Conservation (phyloP, 257 asterid species). For the Datura wrightii region DNA sequence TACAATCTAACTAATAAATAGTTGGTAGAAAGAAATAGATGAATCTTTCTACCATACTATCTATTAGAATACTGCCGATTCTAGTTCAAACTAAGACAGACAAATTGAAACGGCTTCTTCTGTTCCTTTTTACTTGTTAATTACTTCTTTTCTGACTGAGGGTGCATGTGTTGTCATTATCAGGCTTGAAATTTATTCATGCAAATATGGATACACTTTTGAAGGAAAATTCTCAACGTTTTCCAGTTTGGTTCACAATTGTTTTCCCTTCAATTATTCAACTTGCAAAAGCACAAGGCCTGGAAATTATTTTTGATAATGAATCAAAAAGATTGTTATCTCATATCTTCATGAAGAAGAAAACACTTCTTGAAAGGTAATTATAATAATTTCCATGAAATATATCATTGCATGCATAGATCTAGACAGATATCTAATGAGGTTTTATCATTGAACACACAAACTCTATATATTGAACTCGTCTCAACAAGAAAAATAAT, state of each 20-base stretch:
- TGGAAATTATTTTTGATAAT: constrained; percentile 36
- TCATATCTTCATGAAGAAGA: constrained; percentile 42
- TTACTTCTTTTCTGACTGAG: too few relatives aligned
- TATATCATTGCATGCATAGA: too few relatives aligned
- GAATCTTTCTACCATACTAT: too few relatives aligned
- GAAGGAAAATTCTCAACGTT: constrained; percentile 30
- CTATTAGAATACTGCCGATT: too few relatives aligned
- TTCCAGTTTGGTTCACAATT: constrained; percentile 59
- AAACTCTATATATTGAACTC: background rate
- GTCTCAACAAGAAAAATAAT: background rate
- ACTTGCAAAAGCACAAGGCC: constrained; percentile 43
- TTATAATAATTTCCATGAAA: too few relatives aligned
- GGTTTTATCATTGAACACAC: too few relatives aligned
- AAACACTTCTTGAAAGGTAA: constrained; percentile 47
- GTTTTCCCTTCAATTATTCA: constrained; percentile 58
- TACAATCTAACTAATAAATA: too few relatives aligned
- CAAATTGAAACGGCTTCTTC: too few relatives aligned
- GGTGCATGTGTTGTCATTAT: background rate
- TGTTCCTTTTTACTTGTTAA: too few relatives aligned
- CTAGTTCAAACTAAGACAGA: too few relatives aligned
- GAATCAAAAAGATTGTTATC: constrained; percentile 25
- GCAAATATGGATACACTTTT: constrained; percentile 43
- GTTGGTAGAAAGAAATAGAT: too few relatives aligned
- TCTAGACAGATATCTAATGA: too few relatives aligned
- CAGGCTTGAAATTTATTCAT: constrained; percentile 51